phyloP scores from a whole-genome alignment of 2,329 filamentous ascomycete genomes.

The Aquanectria penicillioides region DNA sequence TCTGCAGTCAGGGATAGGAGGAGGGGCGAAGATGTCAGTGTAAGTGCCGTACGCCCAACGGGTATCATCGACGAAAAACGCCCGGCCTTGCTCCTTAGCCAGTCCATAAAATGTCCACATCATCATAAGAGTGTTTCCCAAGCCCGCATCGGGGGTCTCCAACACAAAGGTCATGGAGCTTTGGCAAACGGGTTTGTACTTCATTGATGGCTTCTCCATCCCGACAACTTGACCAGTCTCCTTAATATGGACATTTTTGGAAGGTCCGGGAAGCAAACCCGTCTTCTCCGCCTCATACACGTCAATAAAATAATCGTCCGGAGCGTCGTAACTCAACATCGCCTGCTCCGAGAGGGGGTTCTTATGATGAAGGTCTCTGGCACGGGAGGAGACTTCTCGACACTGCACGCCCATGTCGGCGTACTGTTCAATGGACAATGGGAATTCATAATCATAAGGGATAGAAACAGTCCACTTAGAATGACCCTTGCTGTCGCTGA shows the following conservation, averaged over 20 bases:
- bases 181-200: conserved; percentile 69
- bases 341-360: conserved; percentile 54
- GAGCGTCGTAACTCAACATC: conserved; percentile 64
- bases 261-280: conserved; percentile 64
- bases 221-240: conserved; percentile 59
- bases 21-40: conserved; percentile 74
- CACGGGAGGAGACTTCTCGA: conserved; percentile 69
- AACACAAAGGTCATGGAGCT: conserved; percentile 81
- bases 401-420: conserved; percentile 75
- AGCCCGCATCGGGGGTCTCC: conserved; percentile 76
- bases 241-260: conserved; percentile 51
- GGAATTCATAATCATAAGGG: conserved; percentile 72
- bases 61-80: conserved; percentile 87
- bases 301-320: conserved; percentile 78
- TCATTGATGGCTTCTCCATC: conserved; percentile 53
- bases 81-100: conserved; percentile 76
- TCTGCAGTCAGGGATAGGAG: conserved; percentile 72
- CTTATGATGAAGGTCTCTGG: conserved; percentile 57
- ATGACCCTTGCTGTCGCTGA: conserved; percentile 71
- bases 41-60: conserved; percentile 86
- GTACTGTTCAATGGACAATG: conserved; percentile 73
- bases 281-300: conserved; percentile 74
- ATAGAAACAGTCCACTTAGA: conserved; percentile 86
- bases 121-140: conserved; percentile 80
- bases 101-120: conserved; percentile 87